Conservation (phyloP, 2,329 filamentous ascomycete genomes). For the Polychaeton citri region DNA sequence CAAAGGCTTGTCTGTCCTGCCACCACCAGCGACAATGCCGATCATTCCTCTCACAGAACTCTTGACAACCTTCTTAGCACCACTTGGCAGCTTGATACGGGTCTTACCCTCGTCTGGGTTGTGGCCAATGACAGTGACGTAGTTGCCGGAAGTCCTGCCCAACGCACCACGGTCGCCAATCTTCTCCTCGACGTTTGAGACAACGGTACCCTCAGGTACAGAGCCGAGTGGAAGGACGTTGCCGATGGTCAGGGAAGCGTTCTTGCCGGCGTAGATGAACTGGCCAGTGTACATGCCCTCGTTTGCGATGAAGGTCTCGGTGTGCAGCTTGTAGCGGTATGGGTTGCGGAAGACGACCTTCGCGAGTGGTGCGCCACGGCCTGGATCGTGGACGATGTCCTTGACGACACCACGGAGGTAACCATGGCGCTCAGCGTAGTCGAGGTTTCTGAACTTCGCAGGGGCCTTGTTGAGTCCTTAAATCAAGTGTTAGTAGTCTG, state of each 20-base stretch:
- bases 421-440: conserved; percentile 68
- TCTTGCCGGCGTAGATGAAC: conserved; percentile 99
- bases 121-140: conserved; percentile 95
- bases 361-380: conserved; percentile 94
- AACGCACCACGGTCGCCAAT: conserved; percentile 90
- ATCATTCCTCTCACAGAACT: conserved; percentile 94
- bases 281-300: conserved; percentile 99
- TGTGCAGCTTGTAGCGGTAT: conserved; percentile 94
- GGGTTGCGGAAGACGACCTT: conserved; percentile 95
- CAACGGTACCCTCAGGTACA: conserved; percentile 97
- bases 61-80: conserved; percentile 97
- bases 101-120: conserved; percentile 99
- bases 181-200: conserved; percentile 99
- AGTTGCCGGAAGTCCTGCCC: conserved; percentile 97
- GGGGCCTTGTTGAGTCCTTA: conserved; percentile 88
- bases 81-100: conserved; percentile 96
- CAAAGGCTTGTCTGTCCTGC: conserved; percentile 98
- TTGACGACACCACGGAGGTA: conserved; percentile 96
- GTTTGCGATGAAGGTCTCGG: conserved; percentile 99
- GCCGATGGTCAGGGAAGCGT: conserved; percentile 89
- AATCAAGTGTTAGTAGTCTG: conserved; percentile 38
- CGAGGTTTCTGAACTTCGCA: conserved; percentile 91
- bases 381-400: conserved; percentile 98
- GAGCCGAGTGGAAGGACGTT: conserved; percentile 91
- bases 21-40: conserved; percentile 97